Base-by-base conservation (phyloP, 169 alveolate species). In the Plasmodium malariae region DNA sequence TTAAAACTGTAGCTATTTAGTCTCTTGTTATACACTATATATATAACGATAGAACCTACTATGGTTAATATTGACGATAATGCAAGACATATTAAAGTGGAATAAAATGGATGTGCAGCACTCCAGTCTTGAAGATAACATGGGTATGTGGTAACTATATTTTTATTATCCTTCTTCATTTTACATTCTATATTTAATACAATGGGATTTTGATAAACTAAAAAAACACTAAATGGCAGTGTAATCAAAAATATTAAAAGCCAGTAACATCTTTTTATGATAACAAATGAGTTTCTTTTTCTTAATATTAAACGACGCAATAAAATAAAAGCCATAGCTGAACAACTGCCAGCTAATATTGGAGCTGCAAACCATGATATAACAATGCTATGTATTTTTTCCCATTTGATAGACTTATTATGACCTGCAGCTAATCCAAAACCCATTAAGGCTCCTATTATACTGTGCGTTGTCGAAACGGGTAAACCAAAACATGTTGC, bases 381-480 rank as follows among this genome's bases (percentile, higher is more conserved):
- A 34, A 95, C 69, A 19, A 96, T 93, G 49, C 88, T 69, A 55
- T 88, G 88, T 78, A 96, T 70, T 73, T 92, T 87, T 26, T 26
- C 51, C 98, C 98, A 96, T 34, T 91, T 69, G 21, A 96, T 88
- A 6, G 97, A 94, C 12, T 92, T 65, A 3, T 63, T 60, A 14
- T 93, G 69, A 0, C 98, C 97, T 19, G 97, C 78, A 14, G 96
- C 95, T 45, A 96, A 65, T 24, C 97, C 97, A 86, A 95, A 93
- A 12, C 97, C 97, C n/a, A 95, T 78, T 28, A 96, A 88, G 4
- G 97, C 95, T 3, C 97, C 97, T 11, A 96, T 71, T 48, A 96
- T 94, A 57, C 97, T 85, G 67, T 95, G 98, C 9, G 98, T 95
- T 11, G 98, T 96, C n/a, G 98, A 96, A 2, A 96, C 98, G 0